A percentile compares a stretch with the other conserved stretches of the same genome.
Conservation (phyloP, 139 green algal genomes). For the Limnomonas spitsbergensis region DNA sequence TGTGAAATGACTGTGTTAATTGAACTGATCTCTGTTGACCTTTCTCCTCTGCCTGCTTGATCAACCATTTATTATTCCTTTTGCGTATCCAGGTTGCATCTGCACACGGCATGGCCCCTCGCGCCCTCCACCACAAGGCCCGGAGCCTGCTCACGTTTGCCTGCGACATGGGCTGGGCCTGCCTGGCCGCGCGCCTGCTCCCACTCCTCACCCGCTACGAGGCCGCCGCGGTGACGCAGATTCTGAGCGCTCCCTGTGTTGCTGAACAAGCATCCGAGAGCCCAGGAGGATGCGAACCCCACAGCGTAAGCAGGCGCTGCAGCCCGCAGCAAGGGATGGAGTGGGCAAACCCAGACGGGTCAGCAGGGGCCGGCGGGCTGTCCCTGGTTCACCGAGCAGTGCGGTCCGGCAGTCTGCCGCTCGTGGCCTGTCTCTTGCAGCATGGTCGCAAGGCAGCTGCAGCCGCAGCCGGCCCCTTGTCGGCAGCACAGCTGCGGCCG, state of each 20-base stretch:
- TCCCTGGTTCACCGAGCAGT: constrained; percentile 45
- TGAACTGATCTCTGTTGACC: too few relatives aligned
- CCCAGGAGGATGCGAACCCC: too few relatives aligned
- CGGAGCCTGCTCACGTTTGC: constrained; percentile 50
- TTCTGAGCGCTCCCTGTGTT: too few relatives aligned
- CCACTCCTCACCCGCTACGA: constrained; percentile 28
- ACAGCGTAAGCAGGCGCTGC: too few relatives aligned
- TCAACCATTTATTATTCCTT: too few relatives aligned
- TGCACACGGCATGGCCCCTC: background rate
- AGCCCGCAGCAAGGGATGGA: too few relatives aligned
- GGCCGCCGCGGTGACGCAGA: too few relatives aligned
- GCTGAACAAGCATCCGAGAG: too few relatives aligned
- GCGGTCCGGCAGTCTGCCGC: constrained; percentile 27
- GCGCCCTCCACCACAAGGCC: constrained; percentile 34
- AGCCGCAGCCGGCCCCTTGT: constrained; percentile 29
- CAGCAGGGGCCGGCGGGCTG: constrained; percentile 20
- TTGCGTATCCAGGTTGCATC: too few relatives aligned
- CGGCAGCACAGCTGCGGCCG: constrained; percentile 30
- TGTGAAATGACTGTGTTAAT: too few relatives aligned
- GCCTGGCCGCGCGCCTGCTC: constrained; percentile 38
- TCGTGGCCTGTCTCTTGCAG: constrained; percentile 45
- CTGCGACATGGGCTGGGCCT: constrained; percentile 55
- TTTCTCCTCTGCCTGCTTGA: too few relatives aligned
- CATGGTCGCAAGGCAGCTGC: constrained; percentile 19
- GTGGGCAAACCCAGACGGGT: too few relatives aligned